Base-by-base conservation (phyloP, 176 grass and related monocot species). In the Bothriochloa decipiens region DNA sequence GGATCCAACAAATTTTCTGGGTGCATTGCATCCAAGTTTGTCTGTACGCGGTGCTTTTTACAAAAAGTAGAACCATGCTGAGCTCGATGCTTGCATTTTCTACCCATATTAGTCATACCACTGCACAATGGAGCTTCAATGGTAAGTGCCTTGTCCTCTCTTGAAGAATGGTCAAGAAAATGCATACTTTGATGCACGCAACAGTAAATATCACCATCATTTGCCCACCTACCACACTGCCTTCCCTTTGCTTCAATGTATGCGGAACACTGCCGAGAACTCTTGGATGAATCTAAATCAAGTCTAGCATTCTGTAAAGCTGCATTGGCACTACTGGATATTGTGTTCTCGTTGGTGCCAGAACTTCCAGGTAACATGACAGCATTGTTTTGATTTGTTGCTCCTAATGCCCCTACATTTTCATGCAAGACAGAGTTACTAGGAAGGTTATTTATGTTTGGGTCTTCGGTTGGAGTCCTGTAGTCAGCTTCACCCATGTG, bases 181-280 rank as follows among this genome's bases (percentile, higher is more conserved):
- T 93, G 87, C 81, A 93, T 84, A 89, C 82, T 96, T 80, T 96
- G 88, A 87, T 99, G 96, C 50, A 94, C 96, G 64, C 96, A 99
- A 77, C 96, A 99, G 71, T 89, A 99, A 62, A 94, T 86, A 81
- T 94, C 91, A 76, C 93, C 86, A 91, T 99, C 96, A 84, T 92
- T 99, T 53, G 96, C 96, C 96, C 96, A 99, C 85, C 96, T 90
- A 89, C 92, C 96, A 75, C 96, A 99, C 49, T 94, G 93, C 65
- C 96, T 92, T 72, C 96, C 93, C 67, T 99, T 99, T 29, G 93
- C 80, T 86, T 90, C 89, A 74, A 99, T 91, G 68, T 88, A 96
- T 78, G 93, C 93, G 86, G 87, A 85, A 81, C 96, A 99, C 79
- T 99, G 93, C 64, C 88, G 75, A 81, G 94, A 99, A 88, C 65